A percentile compares a stretch with the other conserved stretches of the same genome.
These are phyloP conservation scores for Cutaneotrichosporon mucoides DNA, from an alignment of 1,284 basidiomycete species.

Conservation along the genomic window DNA sequence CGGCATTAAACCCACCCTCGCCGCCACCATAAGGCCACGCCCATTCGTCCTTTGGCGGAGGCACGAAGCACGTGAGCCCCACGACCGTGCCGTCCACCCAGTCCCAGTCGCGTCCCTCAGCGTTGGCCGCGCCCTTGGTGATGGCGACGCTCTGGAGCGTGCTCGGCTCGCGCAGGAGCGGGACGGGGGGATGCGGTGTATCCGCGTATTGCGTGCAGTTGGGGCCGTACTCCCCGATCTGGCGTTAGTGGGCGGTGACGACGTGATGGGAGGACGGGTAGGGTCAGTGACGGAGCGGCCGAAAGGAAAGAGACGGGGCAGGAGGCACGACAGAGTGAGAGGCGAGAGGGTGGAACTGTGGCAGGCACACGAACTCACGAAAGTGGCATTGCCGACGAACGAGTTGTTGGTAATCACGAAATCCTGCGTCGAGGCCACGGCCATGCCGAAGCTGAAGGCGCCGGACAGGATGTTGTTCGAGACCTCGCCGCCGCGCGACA, in stretches of 20 bases:
- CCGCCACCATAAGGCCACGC: slow-evolving; percentile 12
- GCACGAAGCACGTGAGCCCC: slow-evolving; percentile 36
- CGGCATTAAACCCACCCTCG: background rate
- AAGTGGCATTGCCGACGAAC: slow-evolving; percentile 67
- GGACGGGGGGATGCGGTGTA: slow-evolving; percentile 40
- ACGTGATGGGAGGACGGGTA: no score
- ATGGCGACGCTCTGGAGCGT: slow-evolving; percentile 29
- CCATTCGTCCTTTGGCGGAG: slow-evolving; percentile 21
- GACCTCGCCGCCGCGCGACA: slow-evolving; percentile 56
- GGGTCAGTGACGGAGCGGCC: no score
- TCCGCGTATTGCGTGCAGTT: slow-evolving; percentile 61
- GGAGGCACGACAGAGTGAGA: no score
- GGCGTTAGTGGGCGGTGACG: background rate
- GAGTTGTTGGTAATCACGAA: slow-evolving; percentile 65
- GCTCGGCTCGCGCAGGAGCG: slow-evolving; percentile 26
- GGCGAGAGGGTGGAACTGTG: no score
- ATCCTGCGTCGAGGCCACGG: slow-evolving; percentile 60
- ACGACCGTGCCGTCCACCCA: slow-evolving; percentile 33
- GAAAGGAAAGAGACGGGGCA: no score
- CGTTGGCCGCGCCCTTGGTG: slow-evolving; percentile 14
- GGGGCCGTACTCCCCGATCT: slow-evolving; percentile 63
- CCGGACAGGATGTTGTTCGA: slow-evolving; percentile 65
- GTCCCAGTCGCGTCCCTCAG: background rate
- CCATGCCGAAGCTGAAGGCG: slow-evolving; percentile 53
- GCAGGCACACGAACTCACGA: slow-evolving; percentile 41